Percentiles rank a stretch among this genome's conserved stretches.
phyloP scores from a whole-genome alignment of 352 stramenopile genomes.

The Pythium diclinum region DNA sequence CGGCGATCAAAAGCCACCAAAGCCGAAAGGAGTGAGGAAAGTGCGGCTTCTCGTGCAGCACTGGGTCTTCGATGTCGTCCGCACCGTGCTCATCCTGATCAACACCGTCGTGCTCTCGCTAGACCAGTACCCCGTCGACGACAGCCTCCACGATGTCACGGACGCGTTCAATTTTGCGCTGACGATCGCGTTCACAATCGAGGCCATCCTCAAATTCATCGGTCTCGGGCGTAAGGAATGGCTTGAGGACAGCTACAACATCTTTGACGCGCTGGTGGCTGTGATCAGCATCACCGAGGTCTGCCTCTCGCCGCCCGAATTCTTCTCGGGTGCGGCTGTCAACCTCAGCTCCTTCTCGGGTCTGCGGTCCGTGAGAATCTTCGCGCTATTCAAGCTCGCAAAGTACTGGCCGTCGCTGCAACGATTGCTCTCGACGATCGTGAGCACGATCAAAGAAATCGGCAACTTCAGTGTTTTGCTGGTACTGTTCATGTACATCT shows the following conservation, averaged over 20 bases:
- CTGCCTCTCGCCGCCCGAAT: conserved; percentile 37
- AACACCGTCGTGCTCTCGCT: conserved; percentile 85
- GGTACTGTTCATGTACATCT: conserved; percentile 84
- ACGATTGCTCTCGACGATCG: conserved; percentile 89
- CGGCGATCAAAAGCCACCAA: neutral
- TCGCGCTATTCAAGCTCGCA: conserved; percentile 90
- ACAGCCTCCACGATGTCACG: conserved; percentile 35
- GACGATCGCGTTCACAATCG: conserved; percentile 47
- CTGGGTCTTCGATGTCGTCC: conserved; percentile 51
- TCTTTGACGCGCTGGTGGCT: conserved; percentile 74
- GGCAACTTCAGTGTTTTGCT: conserved; percentile 92
- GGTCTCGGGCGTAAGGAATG: conserved; percentile 59
- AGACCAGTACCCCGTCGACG: conserved; percentile 69
- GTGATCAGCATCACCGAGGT: conserved; percentile 39
- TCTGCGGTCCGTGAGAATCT: conserved; percentile 83
- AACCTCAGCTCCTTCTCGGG: conserved; percentile 58
- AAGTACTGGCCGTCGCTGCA: conserved; percentile 89
- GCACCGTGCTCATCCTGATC: conserved; percentile 65
- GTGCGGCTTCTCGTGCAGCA: conserved; percentile 40
- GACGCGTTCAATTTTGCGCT: conserved; percentile 66
- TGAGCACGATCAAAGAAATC: conserved; percentile 87
- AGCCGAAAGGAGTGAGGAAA: conserved; percentile 6
- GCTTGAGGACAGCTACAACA: conserved; percentile 63
- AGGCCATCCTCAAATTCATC: conserved; percentile 69
- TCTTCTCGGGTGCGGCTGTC: conserved; percentile 23